phyloP scores from a whole-genome alignment of 169 alveolate genomes.

The Plasmodium yoelii region DNA sequence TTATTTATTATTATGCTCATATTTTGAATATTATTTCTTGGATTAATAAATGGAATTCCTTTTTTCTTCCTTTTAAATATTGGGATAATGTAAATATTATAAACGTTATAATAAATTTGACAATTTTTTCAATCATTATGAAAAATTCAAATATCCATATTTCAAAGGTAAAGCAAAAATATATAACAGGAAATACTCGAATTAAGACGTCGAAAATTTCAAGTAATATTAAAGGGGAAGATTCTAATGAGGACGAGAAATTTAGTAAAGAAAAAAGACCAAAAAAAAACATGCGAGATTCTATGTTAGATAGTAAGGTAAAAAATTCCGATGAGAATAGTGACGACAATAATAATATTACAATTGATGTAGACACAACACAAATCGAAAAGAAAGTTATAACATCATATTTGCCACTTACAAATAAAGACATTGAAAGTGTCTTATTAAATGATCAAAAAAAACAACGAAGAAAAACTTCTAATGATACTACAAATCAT shows the following conservation, averaged over 20 bases:
- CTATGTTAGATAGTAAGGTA: neutral
- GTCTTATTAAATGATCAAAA: slow-evolving; percentile 13
- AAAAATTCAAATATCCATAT: slow-evolving; percentile 67
- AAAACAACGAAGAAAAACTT: slow-evolving; percentile 15
- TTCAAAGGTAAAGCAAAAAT: slow-evolving; percentile 40
- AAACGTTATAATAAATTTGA: slow-evolving; percentile 44
- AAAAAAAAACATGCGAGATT: neutral
- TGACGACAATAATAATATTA: slow-evolving; percentile 18
- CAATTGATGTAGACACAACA: neutral
- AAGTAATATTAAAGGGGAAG: neutral
- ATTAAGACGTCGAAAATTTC: too few species aligned
- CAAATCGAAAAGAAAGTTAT: neutral
- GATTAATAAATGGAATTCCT: slow-evolving; percentile 52
- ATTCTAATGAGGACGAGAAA: neutral
- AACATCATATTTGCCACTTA: slow-evolving; percentile 69
- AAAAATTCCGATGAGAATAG: neutral
- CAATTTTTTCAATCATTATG: slow-evolving; percentile 44
- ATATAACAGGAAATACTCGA: neutral
- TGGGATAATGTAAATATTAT: slow-evolving; percentile 36
- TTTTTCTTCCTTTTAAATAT: slow-evolving; percentile 42
- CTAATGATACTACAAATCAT: neutral
- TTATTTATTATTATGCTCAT: slow-evolving; percentile 47
- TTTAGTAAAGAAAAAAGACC: neutral
- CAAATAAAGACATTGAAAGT: slow-evolving; percentile 56
- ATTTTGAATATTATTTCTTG: slow-evolving; percentile 45